These are phyloP conservation scores for Flaveria ramosissima DNA, from an alignment of 129 eudicot species.

Conservation along the genomic window DNA sequence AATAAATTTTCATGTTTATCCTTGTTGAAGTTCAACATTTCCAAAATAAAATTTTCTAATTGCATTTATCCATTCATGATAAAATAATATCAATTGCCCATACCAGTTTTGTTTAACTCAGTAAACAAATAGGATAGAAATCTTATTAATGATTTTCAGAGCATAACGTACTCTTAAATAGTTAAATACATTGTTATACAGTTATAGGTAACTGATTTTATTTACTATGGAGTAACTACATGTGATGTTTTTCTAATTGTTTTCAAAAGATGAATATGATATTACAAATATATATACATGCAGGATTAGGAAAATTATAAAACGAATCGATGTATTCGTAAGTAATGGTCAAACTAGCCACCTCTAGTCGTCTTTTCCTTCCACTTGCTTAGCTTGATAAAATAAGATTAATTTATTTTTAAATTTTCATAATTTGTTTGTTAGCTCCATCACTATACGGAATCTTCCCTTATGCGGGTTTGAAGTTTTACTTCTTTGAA, in stretches of 20 bases:
- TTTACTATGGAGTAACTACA: not conserved
- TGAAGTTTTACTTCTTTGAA: constrained; percentile 94
- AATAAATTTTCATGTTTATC: not conserved
- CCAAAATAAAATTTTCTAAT: not conserved
- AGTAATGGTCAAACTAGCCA: not conserved
- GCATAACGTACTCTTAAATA: not conserved
- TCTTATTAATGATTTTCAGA: not conserved
- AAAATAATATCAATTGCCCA: not conserved
- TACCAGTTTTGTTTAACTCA: not conserved
- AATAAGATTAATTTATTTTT: not conserved
- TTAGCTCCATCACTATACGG: constrained; percentile 96
- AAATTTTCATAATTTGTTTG: constrained; percentile 12
- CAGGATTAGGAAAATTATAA: not conserved
- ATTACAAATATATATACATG: too few relatives aligned
- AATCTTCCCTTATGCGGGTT: constrained; percentile 90
- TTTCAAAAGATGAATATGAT: too few relatives aligned
- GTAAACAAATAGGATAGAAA: not conserved
- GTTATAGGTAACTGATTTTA: not conserved
- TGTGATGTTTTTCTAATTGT: not conserved
- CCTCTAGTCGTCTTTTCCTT: constrained; percentile 16
- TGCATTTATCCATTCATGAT: not conserved
- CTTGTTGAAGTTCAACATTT: not conserved
- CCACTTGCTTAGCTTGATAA: not conserved
- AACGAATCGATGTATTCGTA: not conserved
- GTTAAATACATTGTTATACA: too few relatives aligned